Percentiles rank a stretch among this genome's conserved stretches.
Conservation (phyloP, 2,329 filamentous ascomycete genomes). For the Pseudogymnoascus sp. region DNA sequence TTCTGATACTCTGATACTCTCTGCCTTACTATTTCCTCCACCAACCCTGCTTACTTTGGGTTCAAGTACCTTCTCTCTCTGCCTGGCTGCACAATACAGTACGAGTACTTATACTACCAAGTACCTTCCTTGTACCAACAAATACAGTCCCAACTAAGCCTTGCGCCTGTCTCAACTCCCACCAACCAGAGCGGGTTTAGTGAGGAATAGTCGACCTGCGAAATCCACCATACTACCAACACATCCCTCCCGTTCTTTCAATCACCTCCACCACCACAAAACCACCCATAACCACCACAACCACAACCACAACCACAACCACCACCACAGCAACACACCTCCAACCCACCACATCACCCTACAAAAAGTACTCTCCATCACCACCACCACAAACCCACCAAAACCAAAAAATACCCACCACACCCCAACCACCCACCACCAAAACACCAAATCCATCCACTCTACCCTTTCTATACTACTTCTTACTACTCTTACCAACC, state of each 20-base stretch:
- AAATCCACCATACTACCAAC: not conserved
- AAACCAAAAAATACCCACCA: not conserved
- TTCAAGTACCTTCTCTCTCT: not conserved
- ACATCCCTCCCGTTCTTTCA: conserved; percentile 1
- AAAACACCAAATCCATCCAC: conserved; percentile 14
- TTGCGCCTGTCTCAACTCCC: conserved; percentile 1
- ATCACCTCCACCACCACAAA: conserved; percentile 7
- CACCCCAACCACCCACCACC: conserved; percentile 12
- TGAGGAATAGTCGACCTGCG: not conserved
- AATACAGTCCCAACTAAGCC: not conserved
- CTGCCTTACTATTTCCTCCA: not conserved
- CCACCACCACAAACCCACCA: not conserved
- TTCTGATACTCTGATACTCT: not conserved
- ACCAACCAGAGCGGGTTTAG: not conserved
- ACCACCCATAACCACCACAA: not conserved
- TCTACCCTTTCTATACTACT: not conserved
- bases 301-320: not conserved
- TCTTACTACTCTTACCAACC: conserved; percentile 8
- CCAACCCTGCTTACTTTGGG: not conserved
- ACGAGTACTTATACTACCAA: not conserved
- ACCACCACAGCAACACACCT: no score
- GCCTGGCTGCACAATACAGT: not conserved
- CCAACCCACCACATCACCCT: not conserved
- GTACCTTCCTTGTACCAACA: not conserved
- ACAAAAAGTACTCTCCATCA: not conserved